Evolutionary conservation across 2,329 filamentous ascomycete genomes (phyloP).

Genomic region (Mariannaea sp.): DNA sequence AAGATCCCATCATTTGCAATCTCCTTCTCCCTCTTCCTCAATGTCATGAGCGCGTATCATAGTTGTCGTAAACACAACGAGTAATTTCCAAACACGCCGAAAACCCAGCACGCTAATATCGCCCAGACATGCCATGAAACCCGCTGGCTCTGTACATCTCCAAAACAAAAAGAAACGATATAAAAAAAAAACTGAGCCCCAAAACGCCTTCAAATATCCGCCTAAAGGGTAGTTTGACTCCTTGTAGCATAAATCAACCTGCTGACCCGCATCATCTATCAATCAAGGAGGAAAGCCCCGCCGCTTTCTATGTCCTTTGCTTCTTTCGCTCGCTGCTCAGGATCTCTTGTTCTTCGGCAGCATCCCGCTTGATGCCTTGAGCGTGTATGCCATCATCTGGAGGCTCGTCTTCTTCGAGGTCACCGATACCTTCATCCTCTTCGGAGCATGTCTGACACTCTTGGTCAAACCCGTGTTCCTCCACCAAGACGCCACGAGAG

Average conservation of each 20-base stretch:
- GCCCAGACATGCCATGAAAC: constrained; percentile 3
- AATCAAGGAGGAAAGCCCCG: neutral
- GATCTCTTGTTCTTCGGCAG: constrained; percentile 29
- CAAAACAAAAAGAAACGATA: constrained; percentile 5
- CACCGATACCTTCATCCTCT: constrained; percentile 50
- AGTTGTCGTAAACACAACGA: constrained; percentile 13
- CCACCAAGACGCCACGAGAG: constrained; percentile 45
- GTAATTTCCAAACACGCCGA: constrained; percentile 7
- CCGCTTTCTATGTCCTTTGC: constrained; percentile 37
- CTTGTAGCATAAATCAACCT: constrained; percentile 6
- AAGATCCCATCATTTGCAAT: neutral
- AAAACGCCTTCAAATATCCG: constrained; percentile 23
- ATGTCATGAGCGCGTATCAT: constrained; percentile 18
- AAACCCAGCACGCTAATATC: constrained; percentile 3
- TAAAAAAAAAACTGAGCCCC: constrained; percentile 2
- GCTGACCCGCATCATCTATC: constrained; percentile 2
- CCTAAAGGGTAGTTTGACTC: constrained; percentile 1
- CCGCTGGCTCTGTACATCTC: constrained; percentile 5
- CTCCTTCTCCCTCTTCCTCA: constrained; percentile 4
- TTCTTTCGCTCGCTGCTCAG: constrained; percentile 36
- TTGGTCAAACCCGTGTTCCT: constrained; percentile 53
- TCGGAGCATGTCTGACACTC: constrained; percentile 52
- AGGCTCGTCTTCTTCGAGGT: constrained; percentile 40
- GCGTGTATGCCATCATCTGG: constrained; percentile 4
- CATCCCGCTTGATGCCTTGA: constrained; percentile 28